Percentiles rank a stretch among this genome's conserved stretches.
These are phyloP conservation scores for Linderina pennispora DNA, from an alignment of 192 early-diverging fungal species.

Conservation along the genomic window DNA sequence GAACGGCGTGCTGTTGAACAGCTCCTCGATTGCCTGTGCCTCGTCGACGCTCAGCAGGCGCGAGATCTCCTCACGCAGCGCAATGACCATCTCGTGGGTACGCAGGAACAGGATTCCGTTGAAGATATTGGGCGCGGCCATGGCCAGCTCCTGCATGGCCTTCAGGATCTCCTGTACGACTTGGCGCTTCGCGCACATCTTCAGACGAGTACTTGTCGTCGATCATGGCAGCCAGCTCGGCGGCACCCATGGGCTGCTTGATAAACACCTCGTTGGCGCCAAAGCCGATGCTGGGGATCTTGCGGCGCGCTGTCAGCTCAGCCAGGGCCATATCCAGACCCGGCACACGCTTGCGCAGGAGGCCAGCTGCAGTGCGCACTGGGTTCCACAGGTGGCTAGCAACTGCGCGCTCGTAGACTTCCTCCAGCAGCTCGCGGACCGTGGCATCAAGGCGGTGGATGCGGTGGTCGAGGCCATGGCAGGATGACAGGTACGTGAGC, in stretches of 20 bases:
- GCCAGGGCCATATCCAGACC: conserved; percentile 72
- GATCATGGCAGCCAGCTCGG: conserved; percentile 59
- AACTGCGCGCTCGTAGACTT: conserved; percentile 76
- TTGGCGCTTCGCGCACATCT: conserved; percentile 75
- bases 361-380: conserved; percentile 73
- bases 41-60: conserved; percentile 67
- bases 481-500: conserved; percentile 71
- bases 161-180: conserved; percentile 82
- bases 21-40: conserved; percentile 68
- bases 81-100: conserved; percentile 78
- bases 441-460: conserved; percentile 46
- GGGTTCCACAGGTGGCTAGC: conserved; percentile 69
- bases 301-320: conserved; percentile 71
- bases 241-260: conserved; percentile 63
- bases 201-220: conserved; percentile 54
- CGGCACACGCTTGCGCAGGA: conserved; percentile 69
- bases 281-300: conserved; percentile 71
- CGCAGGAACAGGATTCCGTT: conserved; percentile 78
- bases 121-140: conserved; percentile 61
- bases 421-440: conserved; percentile 62
- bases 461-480: conserved; percentile 51
- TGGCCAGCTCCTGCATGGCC: conserved; percentile 69
- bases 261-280: conserved; percentile 64
- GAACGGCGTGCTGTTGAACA: conserved; percentile 72
- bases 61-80: conserved; percentile 79